Evolutionary conservation across 148 eudicot species (phyloP), one percentile per base, ranked within the genome.

Genomic region (Salicornia ramosissima): DNA sequence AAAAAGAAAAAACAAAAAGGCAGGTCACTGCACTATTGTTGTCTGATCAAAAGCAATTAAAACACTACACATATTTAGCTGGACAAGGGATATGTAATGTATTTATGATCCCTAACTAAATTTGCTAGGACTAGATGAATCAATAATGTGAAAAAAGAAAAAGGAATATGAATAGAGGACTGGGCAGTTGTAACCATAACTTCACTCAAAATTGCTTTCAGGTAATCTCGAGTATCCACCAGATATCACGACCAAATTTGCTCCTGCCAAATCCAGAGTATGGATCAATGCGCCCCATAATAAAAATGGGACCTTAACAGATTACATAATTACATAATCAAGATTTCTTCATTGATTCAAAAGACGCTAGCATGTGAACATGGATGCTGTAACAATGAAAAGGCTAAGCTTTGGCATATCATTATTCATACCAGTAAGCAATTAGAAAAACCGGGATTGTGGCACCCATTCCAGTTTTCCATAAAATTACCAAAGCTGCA

Each of bases 321-420:
- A 46, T 68, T 63, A 58, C 63, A 67, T 73, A 78, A 69, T n/a
- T 73, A 64, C 77, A 78, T 68, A 22, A 68, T 56, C 69, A 59
- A 65, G 40, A 36, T 3, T 36, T 3, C 40, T 12, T 46, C 64
- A 43, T 65, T 29, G 71, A 64, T 73, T 33, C 65, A 50, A 52
- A 29, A 28, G 54, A 29, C 71, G 49, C 42, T 8, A 42, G 57
- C 56, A 74, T n/a, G 24, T 30, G 67, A 71, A 34, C 71, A 54
- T 50, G 4, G 30, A 50, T 51, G 70, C 68, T 45, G 2, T 34
- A 21, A 39, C 68, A 36, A 67, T 66, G 26, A 52, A 59, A 76
- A 56, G 30, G 40, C 69, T 63, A 70, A 64, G 46, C 66, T n/a
- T 30, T 49, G 60, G 36, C 13, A 15, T 61, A 52, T n/a, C 60